Evolutionary conservation across 2,329 filamentous ascomycete species (phyloP).

Genomic region (Nothophaeocryptopus gaeumannii): DNA sequence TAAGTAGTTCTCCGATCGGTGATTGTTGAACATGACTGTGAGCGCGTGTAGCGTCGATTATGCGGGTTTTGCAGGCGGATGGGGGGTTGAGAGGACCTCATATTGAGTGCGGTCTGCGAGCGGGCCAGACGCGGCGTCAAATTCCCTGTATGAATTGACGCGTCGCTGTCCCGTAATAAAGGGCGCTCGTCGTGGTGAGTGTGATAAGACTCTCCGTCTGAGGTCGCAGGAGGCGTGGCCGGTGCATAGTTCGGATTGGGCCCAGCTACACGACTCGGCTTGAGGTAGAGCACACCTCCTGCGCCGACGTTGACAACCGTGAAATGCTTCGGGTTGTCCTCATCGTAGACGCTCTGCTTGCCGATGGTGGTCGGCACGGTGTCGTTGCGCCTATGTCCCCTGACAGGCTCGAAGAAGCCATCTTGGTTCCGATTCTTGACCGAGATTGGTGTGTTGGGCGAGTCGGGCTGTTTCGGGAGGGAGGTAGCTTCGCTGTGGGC

Average conservation of each 20-base stretch:
- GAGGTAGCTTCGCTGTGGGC: slow-evolving; percentile 11
- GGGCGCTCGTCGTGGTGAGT: slow-evolving; percentile 15
- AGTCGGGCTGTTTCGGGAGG: neutral
- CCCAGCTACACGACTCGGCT: slow-evolving; percentile 36
- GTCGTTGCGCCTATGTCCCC: slow-evolving; percentile 18
- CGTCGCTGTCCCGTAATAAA: slow-evolving; percentile 20
- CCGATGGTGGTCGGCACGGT: slow-evolving; percentile 17
- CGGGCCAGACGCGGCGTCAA: slow-evolving; percentile 26
- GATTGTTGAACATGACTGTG: slow-evolving; percentile 72
- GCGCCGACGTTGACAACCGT: slow-evolving; percentile 48
- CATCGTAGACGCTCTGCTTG: slow-evolving; percentile 25
- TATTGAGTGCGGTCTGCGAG: slow-evolving; percentile 8
- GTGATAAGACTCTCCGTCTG: slow-evolving; percentile 20
- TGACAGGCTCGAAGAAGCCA: slow-evolving; percentile 14
- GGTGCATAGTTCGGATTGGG: slow-evolving; percentile 24
- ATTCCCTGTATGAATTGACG: slow-evolving; percentile 20
- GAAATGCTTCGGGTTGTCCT: slow-evolving; percentile 38
- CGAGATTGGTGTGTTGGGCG: slow-evolving; percentile 12
- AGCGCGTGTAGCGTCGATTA: slow-evolving; percentile 47
- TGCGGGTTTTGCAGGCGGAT: slow-evolving; percentile 23
- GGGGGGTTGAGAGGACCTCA: slow-evolving; percentile 4
- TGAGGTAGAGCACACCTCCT: slow-evolving; percentile 48
- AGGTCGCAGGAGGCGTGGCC: slow-evolving; percentile 29
- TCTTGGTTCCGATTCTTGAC: slow-evolving; percentile 24
- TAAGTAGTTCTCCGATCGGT: slow-evolving; percentile 53